Percentiles rank a stretch among this genome's conserved stretches.
These are phyloP conservation scores for Ophiostoma ulmi DNA, from an alignment of 2,329 filamentous ascomycete genomes.

Conservation along the genomic window DNA sequence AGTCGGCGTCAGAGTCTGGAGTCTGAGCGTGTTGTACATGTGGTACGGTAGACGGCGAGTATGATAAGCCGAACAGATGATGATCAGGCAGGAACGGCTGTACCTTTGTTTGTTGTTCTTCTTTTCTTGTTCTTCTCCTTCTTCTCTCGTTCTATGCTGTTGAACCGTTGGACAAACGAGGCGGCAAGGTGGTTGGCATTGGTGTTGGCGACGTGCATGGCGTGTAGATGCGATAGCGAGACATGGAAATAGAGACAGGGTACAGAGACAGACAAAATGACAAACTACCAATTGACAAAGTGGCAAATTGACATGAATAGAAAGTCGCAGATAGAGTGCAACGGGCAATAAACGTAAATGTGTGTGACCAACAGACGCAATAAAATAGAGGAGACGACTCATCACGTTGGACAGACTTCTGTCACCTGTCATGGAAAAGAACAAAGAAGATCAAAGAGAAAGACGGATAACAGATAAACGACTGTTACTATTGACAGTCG, in stretches of 20 bases:
- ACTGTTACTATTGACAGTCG: no score
- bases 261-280: background rate
- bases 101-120: background rate
- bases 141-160: background rate
- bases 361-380: background rate
- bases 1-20: background rate
- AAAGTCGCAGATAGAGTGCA: background rate
- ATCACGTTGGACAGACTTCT: slow-evolving; percentile 8
- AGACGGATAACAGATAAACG: background rate
- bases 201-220: background rate
- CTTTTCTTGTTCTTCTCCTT: background rate
- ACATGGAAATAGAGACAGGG: background rate
- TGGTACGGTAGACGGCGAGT: background rate
- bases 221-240: background rate
- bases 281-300: background rate
- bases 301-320: background rate
- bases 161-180: background rate
- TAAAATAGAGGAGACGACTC: background rate
- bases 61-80: background rate
- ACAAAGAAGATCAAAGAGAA: background rate
- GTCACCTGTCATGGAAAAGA: slow-evolving; percentile 1
- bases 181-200: background rate
- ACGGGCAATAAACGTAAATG: background rate
- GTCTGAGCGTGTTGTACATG: slow-evolving; percentile 1
- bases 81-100: slow-evolving; percentile 1